Base-by-base conservation (phyloP, 2,329 filamentous ascomycete species). In the Claviceps sp. region DNA sequence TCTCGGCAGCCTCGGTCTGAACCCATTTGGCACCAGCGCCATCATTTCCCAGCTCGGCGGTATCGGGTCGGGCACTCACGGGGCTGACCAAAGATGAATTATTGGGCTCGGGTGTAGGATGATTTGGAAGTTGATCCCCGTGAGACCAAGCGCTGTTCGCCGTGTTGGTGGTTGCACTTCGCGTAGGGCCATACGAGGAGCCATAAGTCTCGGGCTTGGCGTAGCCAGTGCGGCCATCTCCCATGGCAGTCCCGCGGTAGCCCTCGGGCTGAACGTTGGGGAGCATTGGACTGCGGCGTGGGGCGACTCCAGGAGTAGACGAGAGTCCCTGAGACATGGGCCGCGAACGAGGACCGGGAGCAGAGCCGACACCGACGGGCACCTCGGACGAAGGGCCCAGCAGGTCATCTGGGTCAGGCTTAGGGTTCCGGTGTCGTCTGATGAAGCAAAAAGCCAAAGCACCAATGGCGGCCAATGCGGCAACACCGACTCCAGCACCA, bases 331-430 rank as follows among this genome's bases (percentile, higher is more conserved):
- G 60, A 20, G 67, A 59, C 65, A 68, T 68, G 58, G 61, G 59
- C 50, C 56, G 60, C 45, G 54, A 58, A 29, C 56, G 16, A 17
- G 14, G 39, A 3, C 8, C 55, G 42, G 55, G 56, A 36, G 56
- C 53, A 40, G 58, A 20, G 8, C 44, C 37, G 46, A 14, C 58
- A 34, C 67, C 68, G 13, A 71, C 66, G n/a, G 69, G 69, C 5
- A 71, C 67, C 57, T 71, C 69, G 7, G 68, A 71, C 29, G 69
- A 66, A 39, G 52, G 47, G 52, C 68, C 68, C 50, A 69, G 65
- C 51, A 71, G 61, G 54, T 70, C 68, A 53, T 70, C 68, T 44
- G 65, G 60, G 50, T 67, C 62, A 23, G 62, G 59, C 58, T 67
- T 65, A 52, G 62, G 56, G 45, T 58, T 53, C 53, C 59, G 59